Conservation (phyloP, 352 stramenopile genomes). For the Blastocystis sp. region DNA sequence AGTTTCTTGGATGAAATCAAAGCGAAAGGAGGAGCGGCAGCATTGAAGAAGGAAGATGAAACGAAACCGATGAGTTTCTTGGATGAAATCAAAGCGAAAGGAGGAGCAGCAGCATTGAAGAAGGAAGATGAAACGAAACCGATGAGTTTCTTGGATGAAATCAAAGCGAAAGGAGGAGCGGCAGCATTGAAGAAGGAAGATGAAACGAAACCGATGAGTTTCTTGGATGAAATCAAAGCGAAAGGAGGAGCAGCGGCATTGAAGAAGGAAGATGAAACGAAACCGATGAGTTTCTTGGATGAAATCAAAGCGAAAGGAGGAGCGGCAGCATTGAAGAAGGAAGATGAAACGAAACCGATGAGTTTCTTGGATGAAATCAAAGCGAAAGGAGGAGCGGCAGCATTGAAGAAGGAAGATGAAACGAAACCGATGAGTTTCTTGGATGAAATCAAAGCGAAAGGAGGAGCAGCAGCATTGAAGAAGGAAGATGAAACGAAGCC, state of each 20-base stretch:
- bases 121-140: background rate
- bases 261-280: background rate
- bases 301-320: background rate
- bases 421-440: too few species aligned
- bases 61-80: background rate
- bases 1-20: conserved; percentile 14
- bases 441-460: background rate
- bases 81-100: background rate
- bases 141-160: background rate
- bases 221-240: background rate
- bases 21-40: conserved; percentile 11
- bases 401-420: background rate
- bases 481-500: background rate
- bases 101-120: background rate
- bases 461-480: conserved; percentile 3
- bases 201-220: background rate
- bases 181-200: background rate
- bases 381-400: background rate
- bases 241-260: background rate
- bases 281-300: background rate
- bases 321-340: background rate
- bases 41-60: conserved; percentile 1
- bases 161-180: background rate
- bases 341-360: background rate
- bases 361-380: conserved; percentile 11